Percentiles rank a stretch among this genome's conserved stretches.
phyloP scores from a whole-genome alignment of 352 stramenopile species.

The Phytophthora multivora region DNA sequence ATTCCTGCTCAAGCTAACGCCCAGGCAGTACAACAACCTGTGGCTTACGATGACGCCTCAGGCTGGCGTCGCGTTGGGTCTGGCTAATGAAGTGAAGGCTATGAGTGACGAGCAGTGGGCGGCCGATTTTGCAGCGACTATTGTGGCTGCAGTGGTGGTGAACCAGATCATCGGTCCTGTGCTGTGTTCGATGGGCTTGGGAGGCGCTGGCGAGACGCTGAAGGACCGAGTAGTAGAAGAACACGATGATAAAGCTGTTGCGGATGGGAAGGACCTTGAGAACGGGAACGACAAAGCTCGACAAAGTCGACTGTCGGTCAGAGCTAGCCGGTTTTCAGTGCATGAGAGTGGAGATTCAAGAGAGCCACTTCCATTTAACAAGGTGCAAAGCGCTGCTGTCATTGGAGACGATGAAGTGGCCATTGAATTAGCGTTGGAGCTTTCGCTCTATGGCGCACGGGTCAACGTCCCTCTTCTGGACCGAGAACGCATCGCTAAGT shows the following conservation, averaged over 20 bases:
- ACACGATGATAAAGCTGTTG: conserved; percentile 2
- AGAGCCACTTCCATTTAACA: conserved; percentile 42
- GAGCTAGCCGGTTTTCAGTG: background rate
- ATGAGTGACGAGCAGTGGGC: conserved; percentile 63
- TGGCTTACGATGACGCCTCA: conserved; percentile 79
- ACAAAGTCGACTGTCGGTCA: conserved; percentile 5
- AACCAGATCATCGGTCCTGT: conserved; percentile 76
- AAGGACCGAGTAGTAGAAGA: conserved; percentile 26
- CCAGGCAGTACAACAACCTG: conserved; percentile 74
- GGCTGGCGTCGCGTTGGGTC: conserved; percentile 60
- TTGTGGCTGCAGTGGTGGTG: conserved; percentile 69
- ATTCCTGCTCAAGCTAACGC: conserved; percentile 62
- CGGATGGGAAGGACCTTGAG: conserved; percentile 1
- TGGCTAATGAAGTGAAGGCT: conserved; percentile 64
- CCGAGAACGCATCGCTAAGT: conserved; percentile 59
- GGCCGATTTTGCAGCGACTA: conserved; percentile 62
- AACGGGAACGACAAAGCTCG: background rate
- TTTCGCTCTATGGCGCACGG: conserved; percentile 65
- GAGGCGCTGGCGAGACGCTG: conserved; percentile 50
- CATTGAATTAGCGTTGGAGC: conserved; percentile 63
- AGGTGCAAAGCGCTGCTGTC: conserved; percentile 56
- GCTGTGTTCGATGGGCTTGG: conserved; percentile 60
- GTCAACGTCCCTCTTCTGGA: conserved; percentile 68
- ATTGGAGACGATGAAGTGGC: conserved; percentile 67
- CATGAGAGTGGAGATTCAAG: background rate